Evolutionary conservation across 225 moss, liverwort and hornwort genomes (phyloP).

Genomic region (Lunularia cruciata): DNA sequence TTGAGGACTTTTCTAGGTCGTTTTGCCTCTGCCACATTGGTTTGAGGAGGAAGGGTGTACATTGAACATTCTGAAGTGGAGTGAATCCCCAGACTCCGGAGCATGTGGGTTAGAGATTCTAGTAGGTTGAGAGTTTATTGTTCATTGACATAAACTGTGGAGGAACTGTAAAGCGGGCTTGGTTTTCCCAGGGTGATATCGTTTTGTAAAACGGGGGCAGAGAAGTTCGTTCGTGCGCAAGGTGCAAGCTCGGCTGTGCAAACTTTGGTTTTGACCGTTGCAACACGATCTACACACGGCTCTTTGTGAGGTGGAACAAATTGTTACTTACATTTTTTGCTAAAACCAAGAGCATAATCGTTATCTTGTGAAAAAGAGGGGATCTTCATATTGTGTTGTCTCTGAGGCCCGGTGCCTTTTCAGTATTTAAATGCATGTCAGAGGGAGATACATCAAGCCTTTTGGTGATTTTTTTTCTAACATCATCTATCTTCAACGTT

Average conservation of each 20-base stretch:
- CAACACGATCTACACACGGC: too few relatives aligned
- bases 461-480: too few relatives aligned
- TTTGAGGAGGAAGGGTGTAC: neutral
- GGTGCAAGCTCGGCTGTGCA: neutral
- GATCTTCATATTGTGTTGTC: too few relatives aligned
- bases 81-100: neutral
- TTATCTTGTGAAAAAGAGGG: too few relatives aligned
- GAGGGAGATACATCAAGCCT: too few relatives aligned
- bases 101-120: neutral
- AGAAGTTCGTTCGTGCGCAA: neutral
- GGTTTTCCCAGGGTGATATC: neutral
- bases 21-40: neutral
- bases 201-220: neutral
- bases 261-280: neutral
- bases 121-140: neutral
- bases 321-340: too few relatives aligned
- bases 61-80: neutral
- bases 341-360: too few relatives aligned
- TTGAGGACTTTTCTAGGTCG: neutral
- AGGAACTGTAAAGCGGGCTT: neutral
- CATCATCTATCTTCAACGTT: too few relatives aligned
- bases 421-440: too few relatives aligned
- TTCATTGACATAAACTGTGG: neutral
- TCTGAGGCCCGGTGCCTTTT: too few relatives aligned
- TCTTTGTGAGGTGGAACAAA: too few relatives aligned